phyloP scores from a whole-genome alignment of 257 asterid species.

The Salvia rosmarinus region DNA sequence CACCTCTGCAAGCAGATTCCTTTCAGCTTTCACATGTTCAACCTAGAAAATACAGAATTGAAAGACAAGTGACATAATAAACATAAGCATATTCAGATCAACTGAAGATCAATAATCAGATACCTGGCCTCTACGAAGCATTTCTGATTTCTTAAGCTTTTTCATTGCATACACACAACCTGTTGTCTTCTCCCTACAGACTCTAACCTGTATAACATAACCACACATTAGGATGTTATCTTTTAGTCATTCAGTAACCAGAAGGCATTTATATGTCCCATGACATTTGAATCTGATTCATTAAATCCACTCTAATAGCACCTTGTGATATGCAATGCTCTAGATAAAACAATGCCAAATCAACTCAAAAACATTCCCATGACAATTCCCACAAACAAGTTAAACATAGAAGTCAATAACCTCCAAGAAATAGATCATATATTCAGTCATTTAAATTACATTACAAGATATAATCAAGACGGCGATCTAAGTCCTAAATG shows the following conservation, averaged over 20 bases:
- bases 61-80: slow-evolving; percentile 39
- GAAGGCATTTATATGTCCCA: slow-evolving; percentile 1
- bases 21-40: slow-evolving; percentile 96
- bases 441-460: background rate
- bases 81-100: slow-evolving; percentile 33
- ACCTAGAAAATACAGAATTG: slow-evolving; percentile 55
- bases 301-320: slow-evolving; percentile 22
- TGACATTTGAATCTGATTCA: slow-evolving; percentile 21
- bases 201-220: slow-evolving; percentile 68
- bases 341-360: slow-evolving; percentile 3
- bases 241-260: slow-evolving; percentile 12
- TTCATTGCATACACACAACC: slow-evolving; percentile 97
- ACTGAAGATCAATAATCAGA: slow-evolving; percentile 41
- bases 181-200: slow-evolving; percentile 91
- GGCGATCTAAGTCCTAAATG: background rate
- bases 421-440: background rate
- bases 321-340: slow-evolving; percentile 15
- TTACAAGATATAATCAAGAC: background rate
- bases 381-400: background rate
- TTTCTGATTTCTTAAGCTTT: slow-evolving; percentile 96
- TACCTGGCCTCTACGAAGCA: slow-evolving; percentile 99
- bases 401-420: background rate
- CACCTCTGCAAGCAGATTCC: slow-evolving; percentile 95
- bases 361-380: slow-evolving; percentile 7
- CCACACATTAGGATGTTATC: slow-evolving; percentile 17